Conservation (phyloP, 2,329 filamentous ascomycete genomes). For the Fusarium sterilihyphosum region DNA sequence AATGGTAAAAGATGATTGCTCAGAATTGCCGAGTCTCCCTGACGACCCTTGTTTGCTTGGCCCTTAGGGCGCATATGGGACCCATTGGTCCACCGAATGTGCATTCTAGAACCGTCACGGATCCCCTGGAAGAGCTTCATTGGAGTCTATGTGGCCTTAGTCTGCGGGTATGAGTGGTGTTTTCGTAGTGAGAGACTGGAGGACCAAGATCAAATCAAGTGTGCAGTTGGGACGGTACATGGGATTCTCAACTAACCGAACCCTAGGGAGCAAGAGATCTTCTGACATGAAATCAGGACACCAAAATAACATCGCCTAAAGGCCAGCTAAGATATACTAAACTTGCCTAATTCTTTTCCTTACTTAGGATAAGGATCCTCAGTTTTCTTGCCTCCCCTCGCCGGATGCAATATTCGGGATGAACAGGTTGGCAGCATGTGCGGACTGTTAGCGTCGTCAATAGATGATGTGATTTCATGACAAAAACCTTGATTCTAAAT, state of each 20-base stretch:
- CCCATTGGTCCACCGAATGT: not conserved
- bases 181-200: not conserved
- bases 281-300: not conserved
- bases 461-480: not conserved
- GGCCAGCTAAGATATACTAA: not conserved
- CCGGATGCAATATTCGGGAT: not conserved
- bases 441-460: not conserved
- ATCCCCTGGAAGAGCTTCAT: not conserved
- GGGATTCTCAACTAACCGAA: not conserved
- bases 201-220: not conserved
- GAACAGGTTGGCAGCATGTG: not conserved
- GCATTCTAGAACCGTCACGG: not conserved
- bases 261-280: not conserved
- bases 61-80: not conserved
- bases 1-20: constrained; percentile 2
- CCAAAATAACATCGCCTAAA: not conserved
- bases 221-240: not conserved
- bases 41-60: not conserved
- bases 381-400: not conserved
- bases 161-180: not conserved
- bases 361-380: not conserved
- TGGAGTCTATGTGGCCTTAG: not conserved
- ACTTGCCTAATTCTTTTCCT: not conserved
- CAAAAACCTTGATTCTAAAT: not conserved
- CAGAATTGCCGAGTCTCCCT: not conserved